Percentiles rank a stretch among this genome's conserved stretches.
Evolutionary conservation across 2,329 filamentous ascomycete genomes (phyloP).

Genomic region (Sclerotinia sclerotiorum): DNA sequence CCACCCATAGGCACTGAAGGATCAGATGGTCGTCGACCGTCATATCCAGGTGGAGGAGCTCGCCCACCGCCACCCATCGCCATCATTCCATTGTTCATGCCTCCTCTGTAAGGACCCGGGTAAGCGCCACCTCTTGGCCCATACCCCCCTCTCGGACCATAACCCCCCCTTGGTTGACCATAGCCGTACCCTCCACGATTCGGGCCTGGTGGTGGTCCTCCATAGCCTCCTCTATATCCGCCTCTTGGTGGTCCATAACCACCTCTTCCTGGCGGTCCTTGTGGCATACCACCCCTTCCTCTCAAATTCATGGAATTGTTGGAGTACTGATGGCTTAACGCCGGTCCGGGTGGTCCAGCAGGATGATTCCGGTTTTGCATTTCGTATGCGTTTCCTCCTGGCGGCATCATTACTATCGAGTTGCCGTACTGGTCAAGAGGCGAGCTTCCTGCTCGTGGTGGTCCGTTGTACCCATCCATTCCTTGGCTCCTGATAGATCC

Average conservation of each 20-base stretch:
- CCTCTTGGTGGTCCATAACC: constrained; percentile 45
- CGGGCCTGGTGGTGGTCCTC: constrained; percentile 25
- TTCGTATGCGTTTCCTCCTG: constrained; percentile 37
- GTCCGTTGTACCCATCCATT: constrained; percentile 30
- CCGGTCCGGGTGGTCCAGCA: constrained; percentile 50
- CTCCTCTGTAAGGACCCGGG: constrained; percentile 25
- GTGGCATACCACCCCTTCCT: constrained; percentile 36
- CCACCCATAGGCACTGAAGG: constrained; percentile 24
- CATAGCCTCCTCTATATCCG: constrained; percentile 44
- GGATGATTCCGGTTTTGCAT: constrained; percentile 49
- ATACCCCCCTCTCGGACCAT: constrained; percentile 39
- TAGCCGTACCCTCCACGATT: constrained; percentile 54
- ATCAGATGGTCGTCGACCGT: constrained; percentile 32
- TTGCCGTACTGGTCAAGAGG: constrained; percentile 67
- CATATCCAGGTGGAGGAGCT: constrained; percentile 42
- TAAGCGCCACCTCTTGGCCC: constrained; percentile 35
- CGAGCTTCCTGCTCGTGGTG: constrained; percentile 35
- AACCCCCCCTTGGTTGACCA: constrained; percentile 43
- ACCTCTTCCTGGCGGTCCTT: constrained; percentile 32
- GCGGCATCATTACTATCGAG: constrained; percentile 45
- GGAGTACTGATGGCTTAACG: constrained; percentile 48
- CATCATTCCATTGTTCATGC: constrained; percentile 45
- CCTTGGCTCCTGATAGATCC: constrained; percentile 31
- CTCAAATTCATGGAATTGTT: constrained; percentile 35
- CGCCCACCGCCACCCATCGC: constrained; percentile 46